phyloP scores from a whole-genome alignment of 306 rosid species.

The Vicia villosa region DNA sequence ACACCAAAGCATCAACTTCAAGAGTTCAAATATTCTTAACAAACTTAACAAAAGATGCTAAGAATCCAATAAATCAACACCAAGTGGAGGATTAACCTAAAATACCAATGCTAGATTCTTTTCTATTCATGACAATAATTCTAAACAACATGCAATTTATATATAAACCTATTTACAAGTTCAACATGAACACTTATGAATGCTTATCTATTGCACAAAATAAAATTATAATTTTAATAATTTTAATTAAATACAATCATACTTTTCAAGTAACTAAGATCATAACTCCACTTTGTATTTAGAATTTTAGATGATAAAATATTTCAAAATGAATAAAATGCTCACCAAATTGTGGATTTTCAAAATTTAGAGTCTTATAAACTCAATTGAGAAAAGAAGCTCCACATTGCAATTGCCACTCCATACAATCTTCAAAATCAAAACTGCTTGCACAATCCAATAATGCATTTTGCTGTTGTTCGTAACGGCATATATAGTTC shows the following conservation, averaged over 20 bases:
- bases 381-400: conserved; percentile 62
- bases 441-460: conserved; percentile 91
- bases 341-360: conserved; percentile 41
- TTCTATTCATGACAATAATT: conserved; percentile 33
- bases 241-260: conserved; percentile 43
- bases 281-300: conserved; percentile 46
- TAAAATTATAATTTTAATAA: conserved; percentile 44
- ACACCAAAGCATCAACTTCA: too few species aligned
- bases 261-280: conserved; percentile 38
- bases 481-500: conserved; percentile 88
- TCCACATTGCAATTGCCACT: conserved; percentile 88
- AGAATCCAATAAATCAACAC: conserved; percentile 31
- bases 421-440: conserved; percentile 87
- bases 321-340: conserved; percentile 42
- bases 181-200: conserved; percentile 33
- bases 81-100: neutral
- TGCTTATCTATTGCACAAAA: conserved; percentile 47
- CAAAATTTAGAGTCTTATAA: conserved; percentile 32
- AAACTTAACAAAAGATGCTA: conserved; percentile 1
- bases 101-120: conserved; percentile 25
- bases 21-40: conserved; percentile 15
- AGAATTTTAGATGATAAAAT: conserved; percentile 28
- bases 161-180: conserved; percentile 46
- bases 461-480: conserved; percentile 83
- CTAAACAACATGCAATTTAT: conserved; percentile 39